Evolutionary conservation across 257 asterid species (phyloP).

Genomic region (Solanum pinnatisectum): DNA sequence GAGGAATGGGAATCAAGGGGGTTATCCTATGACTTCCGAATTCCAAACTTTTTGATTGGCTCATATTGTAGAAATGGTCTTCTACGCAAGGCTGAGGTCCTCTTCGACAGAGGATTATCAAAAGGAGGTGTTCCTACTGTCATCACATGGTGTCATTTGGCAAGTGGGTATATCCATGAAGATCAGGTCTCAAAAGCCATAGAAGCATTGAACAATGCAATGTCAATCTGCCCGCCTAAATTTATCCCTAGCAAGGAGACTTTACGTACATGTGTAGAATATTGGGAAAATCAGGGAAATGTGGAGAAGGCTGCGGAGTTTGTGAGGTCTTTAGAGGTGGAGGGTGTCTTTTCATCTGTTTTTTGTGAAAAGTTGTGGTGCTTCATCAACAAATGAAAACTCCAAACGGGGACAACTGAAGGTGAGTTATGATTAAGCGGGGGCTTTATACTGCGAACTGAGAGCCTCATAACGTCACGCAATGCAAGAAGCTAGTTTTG

Average conservation of each 20-base stretch:
- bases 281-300: conserved; percentile 26
- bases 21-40: conserved; percentile 37
- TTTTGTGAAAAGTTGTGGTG: conserved; percentile 8
- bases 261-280: conserved; percentile 34
- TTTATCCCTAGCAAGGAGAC: conserved; percentile 23
- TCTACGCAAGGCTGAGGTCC: conserved; percentile 43
- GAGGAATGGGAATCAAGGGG: conserved; percentile 55
- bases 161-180: conserved; percentile 34
- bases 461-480: too few relatives aligned
- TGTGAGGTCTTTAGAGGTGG: conserved; percentile 14
- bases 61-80: conserved; percentile 40
- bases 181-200: conserved; percentile 25
- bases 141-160: conserved; percentile 50
- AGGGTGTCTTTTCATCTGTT: conserved; percentile 5
- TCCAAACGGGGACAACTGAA: neutral
- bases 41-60: conserved; percentile 50
- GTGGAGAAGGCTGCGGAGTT: conserved; percentile 36
- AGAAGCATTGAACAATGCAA: conserved; percentile 53
- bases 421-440: neutral
- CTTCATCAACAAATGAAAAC: neutral
- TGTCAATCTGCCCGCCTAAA: conserved; percentile 26
- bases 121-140: conserved; percentile 39
- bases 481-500: too few relatives aligned
- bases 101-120: conserved; percentile 19
- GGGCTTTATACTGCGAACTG: neutral